Base-by-base conservation (phyloP, 1,284 basidiomycete species). In the Austroboletus rostrupii region DNA sequence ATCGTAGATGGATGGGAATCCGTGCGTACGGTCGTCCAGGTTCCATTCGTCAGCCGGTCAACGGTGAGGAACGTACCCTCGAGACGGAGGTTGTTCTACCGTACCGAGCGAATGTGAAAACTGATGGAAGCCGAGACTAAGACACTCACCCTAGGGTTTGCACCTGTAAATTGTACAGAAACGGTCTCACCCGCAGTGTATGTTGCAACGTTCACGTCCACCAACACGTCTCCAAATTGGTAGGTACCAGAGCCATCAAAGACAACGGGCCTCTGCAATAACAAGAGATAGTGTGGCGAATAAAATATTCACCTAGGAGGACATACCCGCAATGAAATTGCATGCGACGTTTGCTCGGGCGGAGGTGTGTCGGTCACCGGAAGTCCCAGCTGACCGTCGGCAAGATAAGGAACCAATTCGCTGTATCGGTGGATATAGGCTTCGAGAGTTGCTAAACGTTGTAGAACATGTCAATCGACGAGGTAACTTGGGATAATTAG, bases 1-100 rank as follows among this genome's bases (percentile, higher is more conserved):
- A 74, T 77, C 2, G 90, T 91, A 9, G 87, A 90, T 28, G 87
- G 86, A 65, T 91, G 89, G 13, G 87, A 89, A 66, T 92, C 90
- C 3, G 86, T 84, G 40, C 82, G 73, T 43, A 85, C 78, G 0
- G 75, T 62, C 48, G 54, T 68, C 87, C 87, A 91, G 43, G 70
- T 61, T 11, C 74, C 77, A 26, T 71, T 63, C 8, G 73, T 66
- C 21, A 75, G 68, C 43, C 73, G 76, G 56, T 90, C 85, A 33
- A 91, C 76, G 8, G 75, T 80, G 45, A 91, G 70, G 74, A 87
- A 91, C 0, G 87, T 89, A 28, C 73, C 74, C 61, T 90, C 88
- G 11, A 91, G 73, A 16, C 81, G 78, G 26, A 90, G 75, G 61
- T 92, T 88, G 64, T 92, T 92, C 85, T 89, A 57, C 39, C 2